These are phyloP conservation scores for Pyrenochaeta sp. DNA, from an alignment of 2,329 filamentous ascomycete genomes.

Conservation along the genomic window DNA sequence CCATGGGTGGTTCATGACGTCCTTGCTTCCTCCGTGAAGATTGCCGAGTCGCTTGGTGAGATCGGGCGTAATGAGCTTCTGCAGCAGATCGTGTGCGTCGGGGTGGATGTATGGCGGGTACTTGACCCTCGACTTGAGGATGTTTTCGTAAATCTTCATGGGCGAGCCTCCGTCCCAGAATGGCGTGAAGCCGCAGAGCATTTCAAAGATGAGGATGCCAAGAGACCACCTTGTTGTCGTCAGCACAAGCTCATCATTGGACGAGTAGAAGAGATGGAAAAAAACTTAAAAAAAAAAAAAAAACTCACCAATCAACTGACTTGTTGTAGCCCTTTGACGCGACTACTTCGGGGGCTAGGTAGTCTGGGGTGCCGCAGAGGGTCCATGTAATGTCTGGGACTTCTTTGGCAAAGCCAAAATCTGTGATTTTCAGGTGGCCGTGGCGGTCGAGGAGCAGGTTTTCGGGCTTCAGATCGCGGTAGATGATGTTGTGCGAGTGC, in stretches of 20 bases:
- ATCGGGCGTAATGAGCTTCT: constrained; percentile 92
- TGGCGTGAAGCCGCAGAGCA: constrained; percentile 98
- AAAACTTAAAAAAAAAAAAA: neutral
- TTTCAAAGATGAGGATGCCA: constrained; percentile 98
- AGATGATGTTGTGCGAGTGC: constrained; percentile 95
- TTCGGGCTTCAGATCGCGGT: constrained; percentile 95
- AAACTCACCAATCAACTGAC: constrained; percentile 92
- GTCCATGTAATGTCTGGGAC: constrained; percentile 99
- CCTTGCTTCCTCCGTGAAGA: constrained; percentile 85
- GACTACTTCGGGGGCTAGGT: constrained; percentile 97
- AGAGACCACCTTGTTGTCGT: constrained; percentile 83
- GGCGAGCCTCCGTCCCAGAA: constrained; percentile 99
- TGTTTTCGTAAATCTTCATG: constrained; percentile 99
- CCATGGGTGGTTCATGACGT: constrained; percentile 96
- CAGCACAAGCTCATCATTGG: constrained; percentile 6
- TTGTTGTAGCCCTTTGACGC: constrained; percentile 99
- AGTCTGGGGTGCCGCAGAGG: constrained; percentile 95
- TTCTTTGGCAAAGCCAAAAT: constrained; percentile 98
- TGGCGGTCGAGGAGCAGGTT: constrained; percentile 91
- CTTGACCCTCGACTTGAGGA: constrained; percentile 93
- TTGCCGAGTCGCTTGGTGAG: constrained; percentile 95
- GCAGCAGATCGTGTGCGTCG: constrained; percentile 91
- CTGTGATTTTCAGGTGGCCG: constrained; percentile 94
- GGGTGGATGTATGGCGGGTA: constrained; percentile 96
- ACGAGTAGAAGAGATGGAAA: too few relatives aligned